Evolutionary conservation across 208 protist species (phyloP).

Genomic region (Wallacemonas sp.): DNA sequence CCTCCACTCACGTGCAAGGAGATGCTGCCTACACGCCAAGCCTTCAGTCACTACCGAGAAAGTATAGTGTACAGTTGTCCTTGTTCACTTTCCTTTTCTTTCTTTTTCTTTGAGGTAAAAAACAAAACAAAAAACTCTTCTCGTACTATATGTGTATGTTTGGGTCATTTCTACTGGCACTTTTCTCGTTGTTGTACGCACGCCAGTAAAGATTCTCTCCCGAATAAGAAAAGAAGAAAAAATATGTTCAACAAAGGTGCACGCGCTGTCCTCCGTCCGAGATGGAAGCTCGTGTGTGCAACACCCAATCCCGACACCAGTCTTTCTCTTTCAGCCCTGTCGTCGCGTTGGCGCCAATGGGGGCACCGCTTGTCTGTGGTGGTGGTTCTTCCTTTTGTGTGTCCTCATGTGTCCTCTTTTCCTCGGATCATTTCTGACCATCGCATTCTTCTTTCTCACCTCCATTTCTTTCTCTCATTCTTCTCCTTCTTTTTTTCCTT

Average conservation of each 20-base stretch:
- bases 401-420: no score
- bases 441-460: no score
- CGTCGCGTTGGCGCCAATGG: no score
- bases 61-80: not conserved
- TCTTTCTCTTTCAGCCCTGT: no score
- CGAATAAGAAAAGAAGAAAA: slow-evolving; percentile 19
- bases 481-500: slow-evolving; percentile 8
- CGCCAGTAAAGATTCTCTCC: not conserved
- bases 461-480: not conserved
- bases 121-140: no score
- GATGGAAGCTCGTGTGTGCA: not conserved
- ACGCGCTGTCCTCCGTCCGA: no score
- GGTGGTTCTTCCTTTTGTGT: no score
- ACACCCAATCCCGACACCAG: not conserved
- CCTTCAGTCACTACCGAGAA: not conserved
- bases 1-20: not conserved
- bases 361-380: no score
- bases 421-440: no score
- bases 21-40: not conserved
- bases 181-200: not conserved
- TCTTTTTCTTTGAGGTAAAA: slow-evolving; percentile 15
- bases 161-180: no score
- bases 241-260: not conserved
- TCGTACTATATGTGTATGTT: no score
- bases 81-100: slow-evolving; percentile 3